phyloP scores from a whole-genome alignment of 2,329 filamentous ascomycete genomes.

The Karstenula rhodostoma region DNA sequence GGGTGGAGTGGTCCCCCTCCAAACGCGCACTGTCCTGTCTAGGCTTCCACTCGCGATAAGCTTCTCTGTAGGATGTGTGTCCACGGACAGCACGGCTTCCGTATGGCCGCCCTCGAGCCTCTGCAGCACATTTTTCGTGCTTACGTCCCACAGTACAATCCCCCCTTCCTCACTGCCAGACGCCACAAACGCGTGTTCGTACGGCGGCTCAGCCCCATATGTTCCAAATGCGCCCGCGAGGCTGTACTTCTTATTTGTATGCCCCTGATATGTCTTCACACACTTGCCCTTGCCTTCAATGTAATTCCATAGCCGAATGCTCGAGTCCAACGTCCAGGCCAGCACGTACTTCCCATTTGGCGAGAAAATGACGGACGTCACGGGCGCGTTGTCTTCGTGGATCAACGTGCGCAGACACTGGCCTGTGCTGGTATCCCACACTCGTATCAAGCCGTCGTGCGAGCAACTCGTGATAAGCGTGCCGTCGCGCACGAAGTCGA shows the following conservation, averaged over 20 bases:
- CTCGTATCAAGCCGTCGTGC: constrained; percentile 77
- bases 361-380: constrained; percentile 88
- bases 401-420: constrained; percentile 95
- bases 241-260: constrained; percentile 83
- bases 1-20: constrained; percentile 45
- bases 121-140: constrained; percentile 83
- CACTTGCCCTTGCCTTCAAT: constrained; percentile 86
- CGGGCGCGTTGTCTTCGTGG: constrained; percentile 92
- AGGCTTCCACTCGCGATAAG: constrained; percentile 69
- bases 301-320: constrained; percentile 93
- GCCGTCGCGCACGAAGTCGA: constrained; percentile 92
- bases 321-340: constrained; percentile 89
- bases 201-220: constrained; percentile 54
- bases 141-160: constrained; percentile 89
- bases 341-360: constrained; percentile 94
- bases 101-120: constrained; percentile 60
- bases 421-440: constrained; percentile 95
- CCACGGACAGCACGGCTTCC: constrained; percentile 67
- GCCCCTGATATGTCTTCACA: constrained; percentile 97
- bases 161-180: constrained; percentile 89
- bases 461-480: constrained; percentile 92
- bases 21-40: constrained; percentile 69
- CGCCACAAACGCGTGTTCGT: constrained; percentile 70
- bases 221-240: constrained; percentile 85
- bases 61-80: constrained; percentile 63